Evolutionary conservation across 257 asterid genomes (phyloP), one percentile per base, ranked within the genome.

Genomic region (Rubia yunnanensis): DNA sequence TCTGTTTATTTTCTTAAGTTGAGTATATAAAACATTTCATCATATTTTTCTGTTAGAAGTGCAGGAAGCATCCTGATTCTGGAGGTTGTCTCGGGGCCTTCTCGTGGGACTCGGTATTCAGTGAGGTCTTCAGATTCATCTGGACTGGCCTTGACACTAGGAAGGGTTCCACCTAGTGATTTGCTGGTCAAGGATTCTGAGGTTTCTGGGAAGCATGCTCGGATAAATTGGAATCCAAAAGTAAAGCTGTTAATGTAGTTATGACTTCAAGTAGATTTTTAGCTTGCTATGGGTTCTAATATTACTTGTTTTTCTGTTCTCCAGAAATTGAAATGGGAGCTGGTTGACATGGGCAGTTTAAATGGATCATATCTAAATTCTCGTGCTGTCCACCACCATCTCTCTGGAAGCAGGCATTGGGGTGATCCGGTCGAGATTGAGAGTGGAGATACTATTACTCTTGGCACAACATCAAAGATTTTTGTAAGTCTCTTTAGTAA

Each of bases 141-240:
- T 68, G 81, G 74, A 75, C 91, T 87, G 72, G 91, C 96, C 44
- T 87, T 89, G 63, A 84, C 89, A 38, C 88, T 92, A 61, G 99
- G 99, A 77, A 87, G 99, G 86, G 96, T 87, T 52, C 71, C 94
- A 52, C 94, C 97, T 28, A 79, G 87, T 84, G 91, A 80, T 78
- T 26, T 92, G 67, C 59, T 87, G 77, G 75, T 92, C 46, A 84
- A 76, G 78, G 99, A 92, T 74, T 84, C 95, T 6, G 99, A 92
- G 79, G 96, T 92, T 68, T 92, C 99, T 65, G 99, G 99, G 72
- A 89, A 92, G 88, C 99, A 92, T 63, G 97, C 97, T 28, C 77
- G 66, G 87, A 87, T 92, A 72, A 83, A 84, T 72, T 92, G 99
- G 99, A 89, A 89, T 68, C 64, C 68, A 50, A 86, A 82, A 76